phyloP scores from a whole-genome alignment of 306 rosid genomes.

The Elaeagnus macrophylla region DNA sequence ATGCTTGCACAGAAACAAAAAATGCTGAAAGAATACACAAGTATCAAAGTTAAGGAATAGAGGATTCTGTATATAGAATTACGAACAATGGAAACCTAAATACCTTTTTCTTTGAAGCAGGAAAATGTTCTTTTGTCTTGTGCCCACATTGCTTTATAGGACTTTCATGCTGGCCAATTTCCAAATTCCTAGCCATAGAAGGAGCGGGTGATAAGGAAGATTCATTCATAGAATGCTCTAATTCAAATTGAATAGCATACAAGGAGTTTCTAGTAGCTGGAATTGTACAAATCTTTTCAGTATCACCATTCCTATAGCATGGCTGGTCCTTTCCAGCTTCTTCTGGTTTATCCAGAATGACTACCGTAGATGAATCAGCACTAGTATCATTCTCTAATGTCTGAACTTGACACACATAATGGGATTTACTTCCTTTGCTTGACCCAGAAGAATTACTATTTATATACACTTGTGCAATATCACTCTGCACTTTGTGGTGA shows the following conservation, averaged over 20 bases:
- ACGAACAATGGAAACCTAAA: neutral
- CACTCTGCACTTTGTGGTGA: neutral
- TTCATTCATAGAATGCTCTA: neutral
- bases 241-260: neutral
- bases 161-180: conserved; percentile 4
- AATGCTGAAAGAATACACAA: too few species aligned
- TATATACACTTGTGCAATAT: neutral
- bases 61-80: too few species aligned
- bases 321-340: conserved; percentile 1
- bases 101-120: conserved; percentile 9
- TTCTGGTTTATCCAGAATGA: neutral
- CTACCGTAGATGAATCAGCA: neutral
- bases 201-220: conserved; percentile 5
- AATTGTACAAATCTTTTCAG: neutral
- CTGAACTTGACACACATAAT: neutral
- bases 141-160: conserved; percentile 5
- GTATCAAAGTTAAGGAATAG: too few species aligned
- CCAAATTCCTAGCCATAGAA: conserved; percentile 1
- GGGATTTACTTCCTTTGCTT: conserved; percentile 1
- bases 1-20: neutral
- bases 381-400: neutral
- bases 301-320: neutral
- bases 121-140: conserved; percentile 12
- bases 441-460: neutral
- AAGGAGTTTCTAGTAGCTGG: neutral